Evolutionary conservation across 139 green algal genomes (phyloP).

Genomic region (Asterochloris erici): DNA sequence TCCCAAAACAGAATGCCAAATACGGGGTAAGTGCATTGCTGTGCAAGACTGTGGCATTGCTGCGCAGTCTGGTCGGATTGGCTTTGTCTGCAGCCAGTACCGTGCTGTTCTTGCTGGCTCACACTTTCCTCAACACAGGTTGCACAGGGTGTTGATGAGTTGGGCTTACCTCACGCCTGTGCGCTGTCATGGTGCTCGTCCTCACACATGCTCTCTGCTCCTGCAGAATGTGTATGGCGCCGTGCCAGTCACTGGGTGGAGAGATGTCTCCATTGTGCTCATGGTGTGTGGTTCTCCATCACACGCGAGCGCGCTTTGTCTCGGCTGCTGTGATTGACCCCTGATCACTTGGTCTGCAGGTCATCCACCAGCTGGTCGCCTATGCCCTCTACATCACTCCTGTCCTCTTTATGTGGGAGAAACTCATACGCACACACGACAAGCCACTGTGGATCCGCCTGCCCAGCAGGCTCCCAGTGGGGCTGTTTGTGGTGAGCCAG

Average conservation of each 20-base stretch:
- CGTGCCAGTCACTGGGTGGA: conserved; percentile 1
- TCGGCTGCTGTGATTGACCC: neutral
- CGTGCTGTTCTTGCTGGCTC: too few species aligned
- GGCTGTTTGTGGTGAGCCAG: neutral
- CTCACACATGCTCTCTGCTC: neutral
- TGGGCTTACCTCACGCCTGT: too few species aligned
- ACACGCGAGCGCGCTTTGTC: neutral
- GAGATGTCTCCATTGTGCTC: conserved; percentile 19
- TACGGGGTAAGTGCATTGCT: neutral
- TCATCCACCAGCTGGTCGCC: conserved; percentile 19
- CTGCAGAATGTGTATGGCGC: conserved; percentile 28
- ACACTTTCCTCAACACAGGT: too few species aligned
- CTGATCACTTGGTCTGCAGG: neutral
- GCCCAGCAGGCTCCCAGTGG: conserved; percentile 13
- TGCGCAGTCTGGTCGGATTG: too few species aligned
- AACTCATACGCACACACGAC: conserved; percentile 16
- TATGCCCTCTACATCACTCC: conserved; percentile 19
- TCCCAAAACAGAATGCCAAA: neutral
- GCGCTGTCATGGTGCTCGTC: too few species aligned
- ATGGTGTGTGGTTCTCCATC: conserved; percentile 9
- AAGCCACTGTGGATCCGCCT: conserved; percentile 13
- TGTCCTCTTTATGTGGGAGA: conserved; percentile 29
- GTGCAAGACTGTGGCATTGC: too few species aligned
- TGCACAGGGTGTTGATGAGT: too few species aligned
- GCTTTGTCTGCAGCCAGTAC: too few species aligned